These are phyloP conservation scores for Paspalum notatum DNA, from an alignment of 176 grass and related monocot species.

Conservation along the genomic window DNA sequence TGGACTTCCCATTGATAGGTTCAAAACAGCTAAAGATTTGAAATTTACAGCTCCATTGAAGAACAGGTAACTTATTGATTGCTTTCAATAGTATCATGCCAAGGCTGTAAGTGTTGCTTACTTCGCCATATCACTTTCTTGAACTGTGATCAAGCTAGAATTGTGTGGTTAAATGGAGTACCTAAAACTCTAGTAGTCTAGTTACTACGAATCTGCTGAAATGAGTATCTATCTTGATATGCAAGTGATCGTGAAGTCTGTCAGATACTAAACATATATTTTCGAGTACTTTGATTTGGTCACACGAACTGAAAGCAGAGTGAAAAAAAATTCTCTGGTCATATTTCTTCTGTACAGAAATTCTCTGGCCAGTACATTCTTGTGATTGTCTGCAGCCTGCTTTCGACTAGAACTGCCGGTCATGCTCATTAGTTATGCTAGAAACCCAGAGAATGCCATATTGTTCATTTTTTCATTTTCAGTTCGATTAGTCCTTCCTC, in stretches of 20 bases:
- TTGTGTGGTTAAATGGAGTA: background rate
- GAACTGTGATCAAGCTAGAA: background rate
- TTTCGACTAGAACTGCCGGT: background rate
- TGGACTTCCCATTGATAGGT: slow-evolving; percentile 93
- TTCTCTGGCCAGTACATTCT: background rate
- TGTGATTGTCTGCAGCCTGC: background rate
- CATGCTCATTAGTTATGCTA: background rate
- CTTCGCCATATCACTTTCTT: slow-evolving; percentile 29
- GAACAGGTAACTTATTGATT: slow-evolving; percentile 70
- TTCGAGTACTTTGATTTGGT: background rate
- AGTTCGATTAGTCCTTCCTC: slow-evolving; percentile 3
- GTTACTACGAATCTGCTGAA: background rate
- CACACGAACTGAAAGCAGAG: background rate
- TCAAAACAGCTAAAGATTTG: slow-evolving; percentile 80
- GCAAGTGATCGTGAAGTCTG: background rate
- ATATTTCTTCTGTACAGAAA: background rate
- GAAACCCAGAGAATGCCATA: background rate
- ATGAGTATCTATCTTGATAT: slow-evolving; percentile 26
- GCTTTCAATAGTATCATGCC: background rate
- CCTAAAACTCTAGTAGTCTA: background rate
- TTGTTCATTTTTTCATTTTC: background rate
- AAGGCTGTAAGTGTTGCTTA: slow-evolving; percentile 8
- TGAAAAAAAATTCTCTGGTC: background rate
- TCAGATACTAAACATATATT: background rate
- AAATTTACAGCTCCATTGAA: slow-evolving; percentile 92